Evolutionary conservation across 139 green algal species (phyloP).

Genomic region (Astrephomene gubernaculifera): DNA sequence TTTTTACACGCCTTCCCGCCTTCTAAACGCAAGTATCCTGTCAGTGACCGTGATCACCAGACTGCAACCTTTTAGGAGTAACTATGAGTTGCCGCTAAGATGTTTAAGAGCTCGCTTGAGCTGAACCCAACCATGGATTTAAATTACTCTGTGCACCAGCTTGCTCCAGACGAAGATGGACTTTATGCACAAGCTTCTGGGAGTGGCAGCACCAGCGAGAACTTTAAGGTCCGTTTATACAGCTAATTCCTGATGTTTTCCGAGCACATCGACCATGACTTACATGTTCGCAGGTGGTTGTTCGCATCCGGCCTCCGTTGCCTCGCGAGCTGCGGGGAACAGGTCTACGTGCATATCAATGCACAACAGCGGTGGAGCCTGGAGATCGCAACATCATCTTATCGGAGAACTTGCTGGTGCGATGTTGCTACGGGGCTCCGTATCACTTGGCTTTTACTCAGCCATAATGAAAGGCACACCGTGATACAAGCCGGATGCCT

Average conservation of each 20-base stretch:
- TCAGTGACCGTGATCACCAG: too few relatives aligned
- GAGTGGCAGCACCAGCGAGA: slow-evolving; percentile 8
- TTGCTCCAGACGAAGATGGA: slow-evolving; percentile 1
- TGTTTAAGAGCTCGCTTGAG: too few relatives aligned
- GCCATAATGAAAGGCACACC: too few relatives aligned
- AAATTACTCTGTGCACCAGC: not conserved
- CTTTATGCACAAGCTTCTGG: slow-evolving; percentile 19
- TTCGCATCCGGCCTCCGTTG: slow-evolving; percentile 88
- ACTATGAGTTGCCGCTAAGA: too few relatives aligned
- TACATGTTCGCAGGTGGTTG: slow-evolving; percentile 78
- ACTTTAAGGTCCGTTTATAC: slow-evolving; percentile 19
- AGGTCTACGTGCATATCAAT: slow-evolving; percentile 68
- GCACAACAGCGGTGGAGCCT: slow-evolving; percentile 76
- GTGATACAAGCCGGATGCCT: too few relatives aligned
- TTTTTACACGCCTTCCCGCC: too few relatives aligned
- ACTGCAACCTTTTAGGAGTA: too few relatives aligned
- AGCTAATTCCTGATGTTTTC: not conserved
- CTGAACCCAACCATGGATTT: slow-evolving; percentile 13
- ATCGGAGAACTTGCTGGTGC: slow-evolving; percentile 81
- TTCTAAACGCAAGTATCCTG: too few relatives aligned
- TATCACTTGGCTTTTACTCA: not conserved
- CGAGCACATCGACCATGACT: too few relatives aligned
- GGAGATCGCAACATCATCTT: slow-evolving; percentile 75
- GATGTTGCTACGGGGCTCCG: not conserved
- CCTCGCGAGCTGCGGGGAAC: slow-evolving; percentile 72